Evolutionary conservation across 83 land plant species (phyloP), one percentile per base, ranked within the genome.

Genomic region (Picea abies): DNA sequence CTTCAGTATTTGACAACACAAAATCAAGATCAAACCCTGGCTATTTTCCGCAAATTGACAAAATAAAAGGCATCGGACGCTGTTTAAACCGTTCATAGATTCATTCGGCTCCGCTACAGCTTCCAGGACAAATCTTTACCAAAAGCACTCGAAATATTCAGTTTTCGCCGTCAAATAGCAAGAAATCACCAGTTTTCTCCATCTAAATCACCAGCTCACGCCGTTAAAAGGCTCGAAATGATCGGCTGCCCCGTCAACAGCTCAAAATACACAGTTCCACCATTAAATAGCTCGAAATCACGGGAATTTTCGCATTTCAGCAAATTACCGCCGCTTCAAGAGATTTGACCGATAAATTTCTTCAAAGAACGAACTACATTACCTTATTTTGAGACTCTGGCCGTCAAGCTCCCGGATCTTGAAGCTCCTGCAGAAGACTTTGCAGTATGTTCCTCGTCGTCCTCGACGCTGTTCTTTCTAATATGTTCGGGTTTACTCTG

Each of bases 341-440:
- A 11, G 78, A 75, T 75, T 75, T 75, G 60, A 47, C 78, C 9
- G 10, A 49, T 75, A 20, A 23, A 75, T n/a, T 75, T 47, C 78
- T 49, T 19, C 22, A n/a, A n/a, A 22, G 22, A 47, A 22, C 9
- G 23, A 47, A 9, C 10, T 4, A 4, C 26, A n/a, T 56, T n/a
- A 47, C 52, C 78, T 47, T 49, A 47, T 75, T 47, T 47, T 11
- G 72, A 68, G 37, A 5, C 37, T 68, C 41, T 41, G 35, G 17
- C 72, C 41, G 72, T 29, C 16, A 11, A 56, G 60, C 60, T 56
- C 60, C 60, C 16, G 60, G 60, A 56, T 56, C 60, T 56, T 56
- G 16, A 56, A 56, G 60, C 17, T 56, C 14, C 37, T 4, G 37
- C 22, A 20, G 78, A 23, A 47, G 58, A n/a, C 23, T 25, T 47